Base-by-base conservation (phyloP, 2,329 filamentous ascomycete genomes). In the Epichloe uncinata region DNA sequence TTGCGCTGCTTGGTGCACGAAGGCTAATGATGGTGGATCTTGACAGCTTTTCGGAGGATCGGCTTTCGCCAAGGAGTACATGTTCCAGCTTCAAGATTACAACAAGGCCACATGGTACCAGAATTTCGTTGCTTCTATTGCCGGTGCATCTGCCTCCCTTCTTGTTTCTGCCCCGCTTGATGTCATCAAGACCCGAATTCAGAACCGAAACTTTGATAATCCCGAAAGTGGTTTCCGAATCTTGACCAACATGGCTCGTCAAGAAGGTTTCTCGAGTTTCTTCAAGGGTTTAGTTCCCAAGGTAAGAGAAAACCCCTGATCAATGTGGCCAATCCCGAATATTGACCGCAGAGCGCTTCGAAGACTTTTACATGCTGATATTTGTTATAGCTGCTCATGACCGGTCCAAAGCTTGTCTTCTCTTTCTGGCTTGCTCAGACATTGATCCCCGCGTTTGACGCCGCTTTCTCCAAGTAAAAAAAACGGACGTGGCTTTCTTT, bases 391-490 rank as follows among this genome's bases (percentile, higher is more conserved):
- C 81, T 98, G 56, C 78, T 98, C 63, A 98, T 98, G 93, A 98
- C 93, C 15, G 94, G 93, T 22, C 93, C 93, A 55, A 98, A 98
- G 79, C 79, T 98, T 53, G 93, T 97, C 55, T 98, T 98, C 76
- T 96, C 90, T 54, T 98, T 98, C 82, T 98, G 93, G 93, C 81
- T 98, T 64, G 93, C 93, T 51, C 93, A 98, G 76, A 97, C 93
- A 30, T 75, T 98, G 61, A 98, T 98, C 64, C 93, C 93, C 47
- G 85, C 89, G 38, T 97, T 97, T 68, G 87, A 81, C 59, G 65
- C 59, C 51, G 69, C 69, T 55, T 60, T 77, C 51, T 48, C 51
- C 16, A 51, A 47, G 42, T 44, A n/a, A 42, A 37, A 48, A 42
- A 49, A 16, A 26, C 8, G 36, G 43, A 30, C 30, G 6, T 3